Evolutionary conservation across 345 rosid species (phyloP), one percentile per base, ranked within the genome.

Genomic region (Melaleuca quinquenervia): DNA sequence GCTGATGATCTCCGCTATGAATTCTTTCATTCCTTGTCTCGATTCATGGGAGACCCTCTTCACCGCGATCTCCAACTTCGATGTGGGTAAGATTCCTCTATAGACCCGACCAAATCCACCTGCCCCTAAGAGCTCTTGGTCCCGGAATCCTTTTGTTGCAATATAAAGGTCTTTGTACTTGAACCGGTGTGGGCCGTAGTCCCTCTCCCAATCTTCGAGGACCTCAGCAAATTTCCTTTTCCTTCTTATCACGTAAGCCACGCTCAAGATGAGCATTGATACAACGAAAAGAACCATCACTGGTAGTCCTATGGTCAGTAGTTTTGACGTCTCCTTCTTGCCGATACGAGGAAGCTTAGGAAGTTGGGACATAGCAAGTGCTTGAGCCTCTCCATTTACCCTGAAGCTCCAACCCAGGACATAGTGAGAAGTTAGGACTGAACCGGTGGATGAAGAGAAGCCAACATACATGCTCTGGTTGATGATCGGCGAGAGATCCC

Each of bases 21-120:
- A 90, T 88, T 92, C 96, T 50, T 88, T 91, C 89, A 95, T 90
- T 24, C 96, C 98, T 75, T 94, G 97, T 82, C 90, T 90, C 0
- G 98, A 92, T 52, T 93, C 93, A 50, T 96, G 98, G 1, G 94
- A 93, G 27, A 95, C 87, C 88, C 90, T 93, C 87, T 96, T 96
- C 58, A 96, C 96, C 0, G 98, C 98, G 50, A 96, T 87, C 82
- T 91, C 91, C 1, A 89, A 6, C 51, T 88, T 94, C 3, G 93
- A 86, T 29, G 13, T 86, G 3, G 91, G 94, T 1, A 96, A 83
- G 7, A 88, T 76, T 7, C 98, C 96, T 93, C 87, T 89, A 45
- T 94, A 96, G 12, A 96, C 98, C n/a, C 90, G 85, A 1, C 98
- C 98, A 44, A 95, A 95, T 51, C 98, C 98, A 1, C 98, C 98